Base-by-base conservation (phyloP, 208 protist species). In the Zelonia costaricensis region DNA sequence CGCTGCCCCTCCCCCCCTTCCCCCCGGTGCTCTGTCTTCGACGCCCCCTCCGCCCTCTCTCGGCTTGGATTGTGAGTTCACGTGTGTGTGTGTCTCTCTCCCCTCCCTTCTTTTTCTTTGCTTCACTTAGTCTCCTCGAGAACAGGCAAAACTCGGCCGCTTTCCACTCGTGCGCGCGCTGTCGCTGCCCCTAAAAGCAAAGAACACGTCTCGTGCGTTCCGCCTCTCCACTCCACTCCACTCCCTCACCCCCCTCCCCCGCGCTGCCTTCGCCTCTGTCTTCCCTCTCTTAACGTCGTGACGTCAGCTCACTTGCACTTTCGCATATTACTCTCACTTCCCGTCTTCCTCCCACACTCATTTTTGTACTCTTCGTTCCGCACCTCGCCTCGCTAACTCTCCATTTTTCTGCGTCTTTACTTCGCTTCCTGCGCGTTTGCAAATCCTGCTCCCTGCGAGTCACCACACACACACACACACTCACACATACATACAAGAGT, bases 41-140 rank as follows among this genome's bases (percentile, higher is more conserved):
- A 31, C 1, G 28, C 16, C 8, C 16, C 10, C 28, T 27, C 8
- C 10, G 10, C 10, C 33, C 33, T 38, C 10, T 38, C 8, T 10
- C 5, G 5, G 8, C 15, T 13, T 38, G 7, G 5, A 38, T 53
- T 18, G 9, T 33, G 20, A 10, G 25, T 28, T 15, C 28, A 27
- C 20, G 16, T 44, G 7, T 39, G 2, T 46, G 31, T 63, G 36
- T 56, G 8, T 71, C n/a, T 62, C 25, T 38, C 40, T 56, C 16
- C 54, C 38, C 31, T 33, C 30, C 20, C n/a, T 25, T 56, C 31
- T 12, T 18, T 63, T 63, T 28, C n/a, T 27, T 23, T 51, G 35
- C 31, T n/a, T 8, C 18, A 8, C 10, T 36, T 3, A 35, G 42
- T 39, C 44, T 28, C 40, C 12, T n/a, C n/a, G n/a, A n/a, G n/a